Percentiles rank a stretch among this genome's conserved stretches.
Evolutionary conservation across 2,329 filamentous ascomycete species (phyloP).

Genomic region (Macrophomina pseudophaseolina): DNA sequence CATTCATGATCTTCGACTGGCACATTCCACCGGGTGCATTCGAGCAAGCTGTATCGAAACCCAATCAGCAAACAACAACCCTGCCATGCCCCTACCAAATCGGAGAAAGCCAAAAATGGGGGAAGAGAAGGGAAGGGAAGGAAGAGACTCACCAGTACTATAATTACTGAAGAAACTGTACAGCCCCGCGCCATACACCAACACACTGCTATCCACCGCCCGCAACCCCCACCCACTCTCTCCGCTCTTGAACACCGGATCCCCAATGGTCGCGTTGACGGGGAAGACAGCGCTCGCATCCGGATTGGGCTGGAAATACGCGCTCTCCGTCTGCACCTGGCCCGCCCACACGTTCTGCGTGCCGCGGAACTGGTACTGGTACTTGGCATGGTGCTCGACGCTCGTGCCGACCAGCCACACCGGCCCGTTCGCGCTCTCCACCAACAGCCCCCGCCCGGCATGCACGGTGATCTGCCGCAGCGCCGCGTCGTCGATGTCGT

Average conservation of each 20-base stretch:
- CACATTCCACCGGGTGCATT: slow-evolving; percentile 45
- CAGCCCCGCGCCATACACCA: slow-evolving; percentile 67
- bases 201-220: slow-evolving; percentile 62
- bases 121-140: neutral
- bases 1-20: slow-evolving; percentile 55
- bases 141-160: slow-evolving; percentile 39
- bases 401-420: slow-evolving; percentile 69
- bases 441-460: slow-evolving; percentile 79
- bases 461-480: slow-evolving; percentile 80
- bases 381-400: slow-evolving; percentile 64
- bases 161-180: slow-evolving; percentile 75
- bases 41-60: slow-evolving; percentile 45
- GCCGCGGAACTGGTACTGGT: slow-evolving; percentile 83
- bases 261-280: slow-evolving; percentile 61
- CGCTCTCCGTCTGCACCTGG: slow-evolving; percentile 87
- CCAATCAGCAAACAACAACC: slow-evolving; percentile 22
- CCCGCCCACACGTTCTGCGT: slow-evolving; percentile 82
- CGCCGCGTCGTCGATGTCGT: slow-evolving; percentile 78
- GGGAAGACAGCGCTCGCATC: slow-evolving; percentile 70
- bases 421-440: slow-evolving; percentile 61
- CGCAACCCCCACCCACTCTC: slow-evolving; percentile 68
- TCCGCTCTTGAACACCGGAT: slow-evolving; percentile 69
- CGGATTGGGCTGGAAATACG: slow-evolving; percentile 83
- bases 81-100: too few species aligned
- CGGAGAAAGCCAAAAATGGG: neutral